Conservation (phyloP, 305 asterid species). For the Salvia sclarea region DNA sequence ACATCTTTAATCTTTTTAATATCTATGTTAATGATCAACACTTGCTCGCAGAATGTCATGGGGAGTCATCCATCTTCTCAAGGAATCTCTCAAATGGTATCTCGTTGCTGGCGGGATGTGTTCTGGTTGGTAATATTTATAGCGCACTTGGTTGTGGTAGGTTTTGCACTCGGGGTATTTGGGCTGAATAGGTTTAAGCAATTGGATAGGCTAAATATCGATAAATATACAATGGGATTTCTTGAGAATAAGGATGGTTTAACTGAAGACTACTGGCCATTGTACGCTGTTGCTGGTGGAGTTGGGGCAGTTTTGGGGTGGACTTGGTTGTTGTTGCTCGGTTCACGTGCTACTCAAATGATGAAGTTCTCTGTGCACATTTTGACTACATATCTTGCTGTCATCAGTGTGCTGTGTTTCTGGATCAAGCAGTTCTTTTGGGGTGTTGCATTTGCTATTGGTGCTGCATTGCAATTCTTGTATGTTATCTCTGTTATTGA, state of each 20-base stretch:
- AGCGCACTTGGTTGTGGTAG: slow-evolving; percentile 68
- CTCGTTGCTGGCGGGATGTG: slow-evolving; percentile 86
- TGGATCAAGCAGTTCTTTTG: slow-evolving; percentile 82
- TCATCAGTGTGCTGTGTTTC: slow-evolving; percentile 83
- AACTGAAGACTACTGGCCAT: slow-evolving; percentile 92
- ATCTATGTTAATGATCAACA: not conserved
- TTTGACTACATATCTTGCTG: slow-evolving; percentile 95
- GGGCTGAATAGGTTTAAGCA: slow-evolving; percentile 83
- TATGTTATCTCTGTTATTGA: slow-evolving; percentile 86
- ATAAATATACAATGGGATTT: slow-evolving; percentile 67
- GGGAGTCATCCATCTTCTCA: slow-evolving; percentile 50
- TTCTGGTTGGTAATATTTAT: slow-evolving; percentile 84
- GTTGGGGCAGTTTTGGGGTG: slow-evolving; percentile 77
- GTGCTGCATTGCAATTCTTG: slow-evolving; percentile 85
- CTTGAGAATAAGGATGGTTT: slow-evolving; percentile 78
- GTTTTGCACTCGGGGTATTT: slow-evolving; percentile 72
- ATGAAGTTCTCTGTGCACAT: slow-evolving; percentile 88
- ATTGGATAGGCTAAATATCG: slow-evolving; percentile 87
- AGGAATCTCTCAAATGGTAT: slow-evolving; percentile 48
- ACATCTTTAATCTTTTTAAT: not conserved
- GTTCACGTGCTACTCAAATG: slow-evolving; percentile 72
- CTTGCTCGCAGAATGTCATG: slow-evolving; percentile 51
- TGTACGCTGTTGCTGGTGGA: slow-evolving; percentile 80
- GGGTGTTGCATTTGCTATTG: slow-evolving; percentile 91
- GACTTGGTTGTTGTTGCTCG: slow-evolving; percentile 83